A percentile compares a stretch with the other conserved stretches of the same genome.
Conservation (phyloP, 2,329 filamentous ascomycete species). For the Claviceps capensis region DNA sequence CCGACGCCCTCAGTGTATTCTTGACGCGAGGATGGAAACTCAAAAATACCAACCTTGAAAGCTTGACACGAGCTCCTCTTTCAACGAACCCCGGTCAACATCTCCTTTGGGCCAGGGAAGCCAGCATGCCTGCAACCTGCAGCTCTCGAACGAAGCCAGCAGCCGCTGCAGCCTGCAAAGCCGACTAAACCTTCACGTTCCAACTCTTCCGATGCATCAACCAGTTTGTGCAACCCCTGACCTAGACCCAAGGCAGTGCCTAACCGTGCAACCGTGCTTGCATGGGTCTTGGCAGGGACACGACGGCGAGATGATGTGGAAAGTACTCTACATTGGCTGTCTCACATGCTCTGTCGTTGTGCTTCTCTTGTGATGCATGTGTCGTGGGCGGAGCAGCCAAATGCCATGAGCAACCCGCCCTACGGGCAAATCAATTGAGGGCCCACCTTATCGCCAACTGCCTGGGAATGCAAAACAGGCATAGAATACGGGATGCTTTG, state of each 20-base stretch:
- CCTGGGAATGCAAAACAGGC: not conserved
- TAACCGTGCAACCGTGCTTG: not conserved
- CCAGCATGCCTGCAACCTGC: not conserved
- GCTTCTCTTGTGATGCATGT: no score
- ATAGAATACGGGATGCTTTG: not conserved
- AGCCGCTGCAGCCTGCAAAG: not conserved
- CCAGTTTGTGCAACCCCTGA: slow-evolving; percentile 3
- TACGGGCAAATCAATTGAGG: not conserved
- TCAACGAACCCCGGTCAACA: not conserved
- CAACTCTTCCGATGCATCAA: not conserved
- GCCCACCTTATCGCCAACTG: not conserved
- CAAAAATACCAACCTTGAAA: not conserved
- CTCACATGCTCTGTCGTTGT: no score
- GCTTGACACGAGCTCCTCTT: no score
- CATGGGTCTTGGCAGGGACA: not conserved
- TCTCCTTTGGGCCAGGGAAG: not conserved
- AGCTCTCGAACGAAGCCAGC: not conserved
- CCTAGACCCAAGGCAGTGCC: not conserved
- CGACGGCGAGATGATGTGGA: not conserved
- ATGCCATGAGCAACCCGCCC: not conserved
- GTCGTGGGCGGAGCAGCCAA: not conserved
- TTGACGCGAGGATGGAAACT: not conserved
- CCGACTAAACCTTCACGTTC: not conserved
- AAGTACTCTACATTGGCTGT: not conserved
- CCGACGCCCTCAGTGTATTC: not conserved